These are phyloP conservation scores for Corchorus capsularis DNA, from an alignment of 345 rosid species.

Conservation along the genomic window DNA sequence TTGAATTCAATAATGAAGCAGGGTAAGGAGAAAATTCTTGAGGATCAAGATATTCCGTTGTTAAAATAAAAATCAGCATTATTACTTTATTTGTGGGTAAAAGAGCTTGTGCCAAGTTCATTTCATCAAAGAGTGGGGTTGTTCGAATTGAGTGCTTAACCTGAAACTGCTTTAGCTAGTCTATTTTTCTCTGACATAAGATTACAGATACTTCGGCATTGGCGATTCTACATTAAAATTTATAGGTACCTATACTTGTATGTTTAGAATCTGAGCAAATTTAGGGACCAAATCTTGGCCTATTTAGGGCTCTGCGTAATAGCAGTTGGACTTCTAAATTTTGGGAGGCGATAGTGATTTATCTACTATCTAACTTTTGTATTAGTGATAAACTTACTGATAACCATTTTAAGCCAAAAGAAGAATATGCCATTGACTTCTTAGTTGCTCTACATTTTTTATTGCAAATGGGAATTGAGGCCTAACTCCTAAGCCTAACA, in stretches of 20 bases:
- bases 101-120: conserved; percentile 48
- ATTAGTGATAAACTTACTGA: conserved; percentile 4
- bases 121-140: conserved; percentile 86
- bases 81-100: no score
- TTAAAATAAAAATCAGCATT: neutral
- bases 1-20: neutral
- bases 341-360: conserved; percentile 9
- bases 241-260: neutral
- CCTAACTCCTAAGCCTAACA: no score
- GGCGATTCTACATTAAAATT: neutral
- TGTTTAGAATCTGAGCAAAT: neutral
- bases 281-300: neutral
- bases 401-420: neutral
- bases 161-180: conserved; percentile 16
- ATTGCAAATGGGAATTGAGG: no score
- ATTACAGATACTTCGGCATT: neutral
- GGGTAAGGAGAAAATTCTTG: conserved; percentile 41
- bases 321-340: conserved; percentile 16
- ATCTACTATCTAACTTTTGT: conserved; percentile 10
- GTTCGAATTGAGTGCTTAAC: conserved; percentile 79
- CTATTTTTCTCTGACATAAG: neutral
- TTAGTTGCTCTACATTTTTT: no score
- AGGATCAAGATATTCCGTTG: conserved; percentile 45
- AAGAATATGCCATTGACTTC: neutral
- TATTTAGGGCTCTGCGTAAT: neutral